Evolutionary conservation across 768 basidiomycete species (phyloP).

Genomic region (Boletus subcaerulescens): DNA sequence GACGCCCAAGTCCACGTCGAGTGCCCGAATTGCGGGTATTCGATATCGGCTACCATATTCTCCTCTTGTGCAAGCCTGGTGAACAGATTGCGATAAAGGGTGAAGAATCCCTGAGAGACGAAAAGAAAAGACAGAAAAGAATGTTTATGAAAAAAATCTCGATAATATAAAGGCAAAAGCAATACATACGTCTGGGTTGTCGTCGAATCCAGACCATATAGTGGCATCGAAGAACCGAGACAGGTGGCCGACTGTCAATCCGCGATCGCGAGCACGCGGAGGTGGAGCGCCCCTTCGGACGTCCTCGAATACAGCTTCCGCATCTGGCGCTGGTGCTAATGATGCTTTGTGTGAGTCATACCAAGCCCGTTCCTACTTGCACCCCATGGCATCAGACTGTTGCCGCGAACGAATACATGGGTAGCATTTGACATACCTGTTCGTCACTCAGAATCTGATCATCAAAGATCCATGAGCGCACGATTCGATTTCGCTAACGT

Average conservation of each 20-base stretch:
- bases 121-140: not conserved
- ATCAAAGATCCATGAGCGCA: not conserved
- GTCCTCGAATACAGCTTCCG: slow-evolving; percentile 80
- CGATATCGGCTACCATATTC: slow-evolving; percentile 36
- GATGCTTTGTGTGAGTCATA: slow-evolving; percentile 92
- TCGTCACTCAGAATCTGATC: slow-evolving; percentile 86
- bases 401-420: not conserved
- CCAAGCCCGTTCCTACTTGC: slow-evolving; percentile 92
- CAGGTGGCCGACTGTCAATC: slow-evolving; percentile 77
- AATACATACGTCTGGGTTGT: slow-evolving; percentile 52
- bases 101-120: slow-evolving; percentile 73
- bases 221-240: slow-evolving; percentile 79
- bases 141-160: not conserved
- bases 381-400: slow-evolving; percentile 12
- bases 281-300: slow-evolving; percentile 67
- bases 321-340: slow-evolving; percentile 77
- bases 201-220: slow-evolving; percentile 64
- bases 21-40: slow-evolving; percentile 83
- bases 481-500: not conserved
- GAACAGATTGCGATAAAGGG: slow-evolving; percentile 87
- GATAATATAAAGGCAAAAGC: not conserved
- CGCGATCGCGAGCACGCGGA: slow-evolving; percentile 58
- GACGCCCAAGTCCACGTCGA: slow-evolving; percentile 72
- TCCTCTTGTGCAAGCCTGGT: slow-evolving; percentile 82
- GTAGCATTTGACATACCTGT: slow-evolving; percentile 56